Base-by-base conservation (phyloP, 495 filamentous ascomycete species). In the Filosporella fistucella region DNA sequence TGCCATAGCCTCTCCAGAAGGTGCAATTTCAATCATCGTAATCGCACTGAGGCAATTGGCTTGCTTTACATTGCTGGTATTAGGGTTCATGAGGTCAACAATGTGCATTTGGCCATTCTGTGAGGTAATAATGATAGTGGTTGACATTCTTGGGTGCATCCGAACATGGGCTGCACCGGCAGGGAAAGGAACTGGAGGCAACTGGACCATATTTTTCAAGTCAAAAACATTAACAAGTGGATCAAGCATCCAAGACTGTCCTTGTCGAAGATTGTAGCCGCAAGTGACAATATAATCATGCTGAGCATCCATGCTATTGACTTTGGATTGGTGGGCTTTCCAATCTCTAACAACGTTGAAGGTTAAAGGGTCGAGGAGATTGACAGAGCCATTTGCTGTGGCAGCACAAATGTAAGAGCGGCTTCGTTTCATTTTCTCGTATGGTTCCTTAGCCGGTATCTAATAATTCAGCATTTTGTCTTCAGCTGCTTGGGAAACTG, bases 291-390 rank as follows among this genome's bases (percentile, higher is more conserved):
- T 76, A 51, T 88, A 89, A 58, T 96, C 89, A 52, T 88, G 84
- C 45, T 89, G 85, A 6, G 89, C 88, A 67, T 97, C 91, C 86
- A 99, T 95, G 60, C 96, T 90, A 60, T 87, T 91, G 53, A 97
- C 86, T 20, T 76, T 79, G 3, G 86, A 82, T 2, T 78, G 75
- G 52, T 97, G 91, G 4, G 91, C 88, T 51, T 89, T 86, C 87
- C 91, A 97, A 12, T 77, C 77, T 57, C 90, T 95, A 37, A 91
- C 71, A 12, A 94, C 68, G 25, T 78, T 75, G 50, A 96, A 85
- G 42, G 76, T 85, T 23, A 75, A 64, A 9, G 89, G 76, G 64
- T 95, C 91, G 13, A 99, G 67, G 3, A 96, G 78, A 61, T 96
- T 83, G 17, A 96, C 81, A 7, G 81, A 77, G 10, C 94, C 93